These are phyloP conservation scores for Cercospora sojina DNA, from an alignment of 2,329 filamentous ascomycete genomes.

Conservation along the genomic window DNA sequence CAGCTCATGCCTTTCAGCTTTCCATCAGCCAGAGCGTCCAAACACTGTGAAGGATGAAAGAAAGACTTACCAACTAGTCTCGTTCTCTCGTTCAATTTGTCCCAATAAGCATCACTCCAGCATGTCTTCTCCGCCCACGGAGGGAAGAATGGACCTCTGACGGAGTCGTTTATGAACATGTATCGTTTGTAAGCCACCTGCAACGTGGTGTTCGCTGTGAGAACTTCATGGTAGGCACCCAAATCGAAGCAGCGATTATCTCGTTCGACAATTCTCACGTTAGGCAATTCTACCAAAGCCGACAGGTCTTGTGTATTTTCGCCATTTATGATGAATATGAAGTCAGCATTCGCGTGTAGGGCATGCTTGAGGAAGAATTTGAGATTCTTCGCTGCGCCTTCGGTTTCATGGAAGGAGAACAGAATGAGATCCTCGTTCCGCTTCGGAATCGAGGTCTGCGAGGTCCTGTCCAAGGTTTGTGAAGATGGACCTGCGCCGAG, in stretches of 20 bases:
- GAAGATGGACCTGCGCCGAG: not conserved
- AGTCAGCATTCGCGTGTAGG: conserved; percentile 23
- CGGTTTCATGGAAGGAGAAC: conserved; percentile 21
- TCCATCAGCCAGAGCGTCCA: not conserved
- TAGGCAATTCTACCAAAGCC: conserved; percentile 6
- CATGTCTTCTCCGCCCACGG: conserved; percentile 15
- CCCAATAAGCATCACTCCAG: conserved; percentile 27
- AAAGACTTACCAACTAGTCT: conserved; percentile 3
- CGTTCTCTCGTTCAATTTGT: conserved; percentile 14
- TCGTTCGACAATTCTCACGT: conserved; percentile 20
- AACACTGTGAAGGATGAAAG: not conserved
- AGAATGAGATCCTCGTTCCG: conserved; percentile 19
- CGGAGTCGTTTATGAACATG: conserved; percentile 22
- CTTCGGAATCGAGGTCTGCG: conserved; percentile 4
- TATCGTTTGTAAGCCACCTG: conserved; percentile 17
- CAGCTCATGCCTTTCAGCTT: conserved; percentile 18
- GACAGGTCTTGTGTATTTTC: conserved; percentile 15
- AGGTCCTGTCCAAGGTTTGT: conserved; percentile 7
- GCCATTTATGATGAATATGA: conserved; percentile 26
- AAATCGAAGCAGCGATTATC: conserved; percentile 23
- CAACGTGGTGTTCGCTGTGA: not conserved
- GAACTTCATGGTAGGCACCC: conserved; percentile 20
- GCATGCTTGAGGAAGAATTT: conserved; percentile 21
- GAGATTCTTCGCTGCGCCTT: conserved; percentile 19
- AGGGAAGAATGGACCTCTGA: conserved; percentile 22